phyloP scores from a whole-genome alignment of 228 moss, liverwort and hornwort genomes.

The Sphagnum magellanicum region DNA sequence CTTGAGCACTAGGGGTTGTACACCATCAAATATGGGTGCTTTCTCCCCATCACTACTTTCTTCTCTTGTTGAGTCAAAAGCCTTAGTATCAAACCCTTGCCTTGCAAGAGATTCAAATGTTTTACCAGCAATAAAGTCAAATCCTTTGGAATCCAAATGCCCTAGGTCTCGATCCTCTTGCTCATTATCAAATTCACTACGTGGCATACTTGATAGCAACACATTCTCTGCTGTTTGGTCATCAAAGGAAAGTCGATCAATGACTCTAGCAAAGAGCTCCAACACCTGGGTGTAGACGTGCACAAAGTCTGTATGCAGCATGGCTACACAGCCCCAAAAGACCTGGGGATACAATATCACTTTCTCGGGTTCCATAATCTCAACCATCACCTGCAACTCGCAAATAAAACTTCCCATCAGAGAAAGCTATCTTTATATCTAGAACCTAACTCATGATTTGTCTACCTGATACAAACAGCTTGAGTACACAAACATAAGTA shows the following conservation, averaged over 20 bases:
- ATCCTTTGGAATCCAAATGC: slow-evolving; percentile 81
- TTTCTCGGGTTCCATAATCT: slow-evolving; percentile 99
- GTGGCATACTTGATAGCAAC: slow-evolving; percentile 95
- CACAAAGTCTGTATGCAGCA: slow-evolving; percentile 99
- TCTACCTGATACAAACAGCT: background rate
- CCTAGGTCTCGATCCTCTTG: slow-evolving; percentile 65
- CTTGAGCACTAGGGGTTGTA: slow-evolving; percentile 91
- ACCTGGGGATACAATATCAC: slow-evolving; percentile 96
- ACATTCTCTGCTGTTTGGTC: slow-evolving; percentile 99
- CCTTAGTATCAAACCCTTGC: slow-evolving; percentile 28
- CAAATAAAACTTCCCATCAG: slow-evolving; percentile 1
- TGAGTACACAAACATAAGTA: background rate
- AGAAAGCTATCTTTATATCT: background rate
- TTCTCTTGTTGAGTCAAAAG: slow-evolving; percentile 35
- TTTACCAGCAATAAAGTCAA: slow-evolving; percentile 60
- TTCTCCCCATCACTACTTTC: slow-evolving; percentile 65
- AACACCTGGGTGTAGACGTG: slow-evolving; percentile 98
- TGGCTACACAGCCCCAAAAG: slow-evolving; percentile 99
- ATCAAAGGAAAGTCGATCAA: slow-evolving; percentile 92
- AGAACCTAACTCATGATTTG: too few species aligned
- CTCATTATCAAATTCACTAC: slow-evolving; percentile 71
- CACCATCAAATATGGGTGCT: slow-evolving; percentile 93
- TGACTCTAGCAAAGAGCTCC: slow-evolving; percentile 94
- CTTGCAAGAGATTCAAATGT: slow-evolving; percentile 49
- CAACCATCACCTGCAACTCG: slow-evolving; percentile 92